phyloP scores from a whole-genome alignment of 1,284 basidiomycete species.

The Grifola frondosa region DNA sequence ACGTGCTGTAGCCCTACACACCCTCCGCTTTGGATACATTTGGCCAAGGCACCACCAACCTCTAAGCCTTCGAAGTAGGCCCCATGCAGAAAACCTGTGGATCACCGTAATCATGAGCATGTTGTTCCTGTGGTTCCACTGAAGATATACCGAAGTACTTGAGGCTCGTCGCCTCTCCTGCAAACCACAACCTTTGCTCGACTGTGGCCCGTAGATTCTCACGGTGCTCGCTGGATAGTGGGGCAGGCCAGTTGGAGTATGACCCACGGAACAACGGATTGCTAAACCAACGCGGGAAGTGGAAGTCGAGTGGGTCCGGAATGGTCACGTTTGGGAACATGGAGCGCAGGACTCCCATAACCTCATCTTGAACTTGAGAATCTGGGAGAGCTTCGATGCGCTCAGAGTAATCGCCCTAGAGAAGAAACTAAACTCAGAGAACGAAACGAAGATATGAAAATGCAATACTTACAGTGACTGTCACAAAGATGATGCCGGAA shows the following conservation, averaged over 20 bases:
- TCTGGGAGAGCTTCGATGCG: conserved; percentile 56
- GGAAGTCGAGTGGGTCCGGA: conserved; percentile 53
- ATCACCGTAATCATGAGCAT: no score
- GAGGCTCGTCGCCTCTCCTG: conserved; percentile 61
- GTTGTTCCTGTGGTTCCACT: no score
- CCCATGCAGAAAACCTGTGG: conserved; percentile 36
- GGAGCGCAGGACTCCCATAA: conserved; percentile 49
- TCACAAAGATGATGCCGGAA: conserved; percentile 62
- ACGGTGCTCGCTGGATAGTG: conserved; percentile 53
- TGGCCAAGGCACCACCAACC: conserved; percentile 34
- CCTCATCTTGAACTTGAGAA: conserved; percentile 48
- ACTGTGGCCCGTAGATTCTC: conserved; percentile 60
- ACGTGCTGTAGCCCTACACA: conserved; percentile 29
- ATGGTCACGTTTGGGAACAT: conserved; percentile 60
- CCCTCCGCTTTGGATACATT: conserved; percentile 36
- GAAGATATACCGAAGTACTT: conserved; percentile 52
- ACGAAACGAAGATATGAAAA: no score
- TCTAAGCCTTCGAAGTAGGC: conserved; percentile 36
- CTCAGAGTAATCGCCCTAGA: conserved; percentile 54
- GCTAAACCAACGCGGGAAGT: conserved; percentile 55
- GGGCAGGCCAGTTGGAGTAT: conserved; percentile 69
- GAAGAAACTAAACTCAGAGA: no score
- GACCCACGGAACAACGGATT: conserved; percentile 63
- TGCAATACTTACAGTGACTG: conserved; percentile 53
- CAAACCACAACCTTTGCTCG: conserved; percentile 54